Base-by-base conservation (phyloP, 805 yeast genomes). In the Metschnikowia noctiluminum region DNA sequence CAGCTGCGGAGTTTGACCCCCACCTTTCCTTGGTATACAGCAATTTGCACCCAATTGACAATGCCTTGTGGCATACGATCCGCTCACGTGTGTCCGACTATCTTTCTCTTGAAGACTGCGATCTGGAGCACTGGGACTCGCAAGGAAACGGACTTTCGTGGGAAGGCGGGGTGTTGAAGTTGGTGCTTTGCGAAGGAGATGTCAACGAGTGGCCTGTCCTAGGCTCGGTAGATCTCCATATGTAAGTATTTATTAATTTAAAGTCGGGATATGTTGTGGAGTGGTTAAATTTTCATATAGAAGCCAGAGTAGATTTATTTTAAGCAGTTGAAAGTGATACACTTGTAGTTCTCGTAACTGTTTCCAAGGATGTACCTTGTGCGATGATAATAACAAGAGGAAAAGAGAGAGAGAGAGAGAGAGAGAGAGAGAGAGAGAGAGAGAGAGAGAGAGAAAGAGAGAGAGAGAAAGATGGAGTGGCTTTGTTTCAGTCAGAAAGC, bases 21-120 rank as follows among this genome's bases (percentile, higher is more conserved):
- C 96, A 87, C 62, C 69, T 87, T 14, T 84, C 90, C 7, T 65
- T 87, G 46, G 82, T 82, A 6, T 87, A 87, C 63, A 81, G 89
- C 9, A 77, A 81, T 50, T 62, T 78, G 28, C 76, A 79, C 55
- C 89, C 88, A 9, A 77, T 88, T 12, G 84, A 84, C 53, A 83
- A 76, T 58, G 90, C 91, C 1, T 69, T 80, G 49, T 73, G 81
- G 63, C 73, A 81, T 42, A 81, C 87, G 2, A 78, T 87, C 30
- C 79, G 78, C 50, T 82, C 84, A 11, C 67, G 92, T 54, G 75
- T 87, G 6, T 80, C 77, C 57, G 92, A 87, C 61, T 77, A 80
- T 36, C 71, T 87, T 56, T 83, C 82, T 38, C 66, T 78, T 21
- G 74, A 70, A 14, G 64, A 68, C 35, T 66, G 73, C 45, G 75